phyloP scores from a whole-genome alignment of 192 early-diverging fungal genomes.

The Thamnidium elegans region DNA sequence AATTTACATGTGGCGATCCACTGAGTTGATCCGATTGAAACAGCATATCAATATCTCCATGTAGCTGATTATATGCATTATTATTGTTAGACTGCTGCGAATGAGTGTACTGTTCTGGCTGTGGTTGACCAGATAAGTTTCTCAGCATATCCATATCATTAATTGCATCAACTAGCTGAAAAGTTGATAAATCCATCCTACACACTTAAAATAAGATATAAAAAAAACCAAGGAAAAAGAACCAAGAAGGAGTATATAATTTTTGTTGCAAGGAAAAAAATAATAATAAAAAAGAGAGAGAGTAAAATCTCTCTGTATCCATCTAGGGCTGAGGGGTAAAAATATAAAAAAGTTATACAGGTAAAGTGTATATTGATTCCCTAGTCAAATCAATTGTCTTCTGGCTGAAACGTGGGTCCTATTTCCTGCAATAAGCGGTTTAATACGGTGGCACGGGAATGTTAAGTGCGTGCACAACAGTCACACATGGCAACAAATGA shows the following conservation, averaged over 20 bases:
- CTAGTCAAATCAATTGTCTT: constrained; percentile 23
- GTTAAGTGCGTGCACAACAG: background rate
- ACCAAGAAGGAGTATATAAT: background rate
- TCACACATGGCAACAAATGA: too few species aligned
- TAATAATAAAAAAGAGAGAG: background rate
- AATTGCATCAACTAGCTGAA: constrained; percentile 15
- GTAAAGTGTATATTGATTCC: background rate
- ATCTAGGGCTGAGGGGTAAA: constrained; percentile 5
- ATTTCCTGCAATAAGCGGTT: constrained; percentile 7
- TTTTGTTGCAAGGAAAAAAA: background rate
- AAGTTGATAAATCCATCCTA: constrained; percentile 16
- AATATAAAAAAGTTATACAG: background rate
- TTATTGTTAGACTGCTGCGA: background rate
- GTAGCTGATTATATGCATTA: background rate
- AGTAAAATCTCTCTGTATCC: background rate
- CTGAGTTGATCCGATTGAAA: constrained; percentile 1
- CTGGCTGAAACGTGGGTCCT: constrained; percentile 14
- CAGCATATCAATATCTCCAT: constrained; percentile 4
- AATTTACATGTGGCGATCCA: constrained; percentile 6
- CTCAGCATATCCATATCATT: constrained; percentile 19
- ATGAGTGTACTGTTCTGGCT: background rate
- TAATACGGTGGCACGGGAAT: background rate
- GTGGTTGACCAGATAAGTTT: constrained; percentile 2
- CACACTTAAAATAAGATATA: background rate
- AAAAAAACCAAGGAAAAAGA: background rate